These are phyloP conservation scores for Vigna radiata DNA, from an alignment of 306 rosid species.

Conservation along the genomic window DNA sequence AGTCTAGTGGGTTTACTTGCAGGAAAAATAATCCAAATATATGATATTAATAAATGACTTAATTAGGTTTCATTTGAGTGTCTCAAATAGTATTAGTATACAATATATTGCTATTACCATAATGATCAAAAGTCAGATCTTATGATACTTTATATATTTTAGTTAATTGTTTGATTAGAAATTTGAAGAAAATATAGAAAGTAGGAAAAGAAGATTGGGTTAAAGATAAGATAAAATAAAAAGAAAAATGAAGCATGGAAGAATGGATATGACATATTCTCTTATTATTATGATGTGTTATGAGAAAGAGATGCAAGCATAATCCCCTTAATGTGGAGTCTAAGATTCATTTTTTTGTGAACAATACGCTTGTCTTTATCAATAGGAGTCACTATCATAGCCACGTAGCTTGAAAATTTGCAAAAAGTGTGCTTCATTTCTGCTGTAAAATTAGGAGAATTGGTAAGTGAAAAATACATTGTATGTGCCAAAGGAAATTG, in stretches of 20 bases:
- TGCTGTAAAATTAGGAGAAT: background rate
- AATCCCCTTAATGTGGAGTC: slow-evolving; percentile 12
- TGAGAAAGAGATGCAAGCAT: slow-evolving; percentile 25
- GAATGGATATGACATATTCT: slow-evolving; percentile 3
- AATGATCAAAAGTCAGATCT: too few relatives aligned
- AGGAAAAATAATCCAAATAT: background rate
- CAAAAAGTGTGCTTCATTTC: slow-evolving; percentile 31
- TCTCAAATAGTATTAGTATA: too few relatives aligned
- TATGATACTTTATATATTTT: too few relatives aligned
- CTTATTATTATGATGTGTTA: background rate
- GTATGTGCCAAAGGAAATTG: slow-evolving; percentile 29
- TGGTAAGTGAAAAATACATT: slow-evolving; percentile 22
- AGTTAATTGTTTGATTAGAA: background rate
- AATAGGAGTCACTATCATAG: slow-evolving; percentile 10
- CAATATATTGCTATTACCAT: too few relatives aligned
- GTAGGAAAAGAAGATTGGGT: background rate
- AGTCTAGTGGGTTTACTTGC: background rate
- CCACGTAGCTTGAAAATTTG: slow-evolving; percentile 20
- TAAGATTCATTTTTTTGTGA: background rate
- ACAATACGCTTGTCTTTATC: slow-evolving; percentile 33
- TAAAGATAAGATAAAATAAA: slow-evolving; percentile 7
- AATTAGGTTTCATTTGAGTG: too few relatives aligned
- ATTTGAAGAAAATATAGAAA: background rate
- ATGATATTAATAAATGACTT: background rate
- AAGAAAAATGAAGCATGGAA: slow-evolving; percentile 7